phyloP scores from a whole-genome alignment of 345 rosid genomes.

The Heritiera fomes region DNA sequence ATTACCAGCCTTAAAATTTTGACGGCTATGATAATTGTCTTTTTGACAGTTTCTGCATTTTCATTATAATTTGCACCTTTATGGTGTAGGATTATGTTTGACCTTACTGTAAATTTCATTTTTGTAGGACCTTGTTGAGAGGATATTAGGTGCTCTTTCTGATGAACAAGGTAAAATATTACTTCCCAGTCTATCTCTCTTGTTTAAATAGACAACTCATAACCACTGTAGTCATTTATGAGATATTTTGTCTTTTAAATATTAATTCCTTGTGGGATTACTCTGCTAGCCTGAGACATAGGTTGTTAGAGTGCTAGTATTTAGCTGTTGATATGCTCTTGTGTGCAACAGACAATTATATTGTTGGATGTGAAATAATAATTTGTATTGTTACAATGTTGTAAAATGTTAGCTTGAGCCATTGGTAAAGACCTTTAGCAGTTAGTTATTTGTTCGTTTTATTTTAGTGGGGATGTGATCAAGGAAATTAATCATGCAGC shows the following conservation, averaged over 20 bases:
- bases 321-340: background rate
- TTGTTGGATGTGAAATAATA: background rate
- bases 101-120: slow-evolving; percentile 23
- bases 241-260: background rate
- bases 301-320: slow-evolving; percentile 10
- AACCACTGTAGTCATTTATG: background rate
- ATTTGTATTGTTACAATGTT: background rate
- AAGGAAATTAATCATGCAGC: background rate
- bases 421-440: background rate
- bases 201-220: background rate
- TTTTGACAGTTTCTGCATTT: background rate
- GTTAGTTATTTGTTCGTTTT: background rate
- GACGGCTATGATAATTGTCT: slow-evolving; percentile 8
- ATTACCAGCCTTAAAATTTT: background rate
- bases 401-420: background rate
- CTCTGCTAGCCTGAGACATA: background rate
- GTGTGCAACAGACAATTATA: background rate
- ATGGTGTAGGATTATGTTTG: background rate
- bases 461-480: background rate
- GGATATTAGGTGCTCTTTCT: slow-evolving; percentile 65
- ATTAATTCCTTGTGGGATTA: background rate
- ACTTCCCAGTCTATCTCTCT: background rate
- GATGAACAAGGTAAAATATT: slow-evolving; percentile 68
- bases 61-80: background rate
- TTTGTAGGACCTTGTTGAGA: slow-evolving; percentile 83